Percentiles rank a stretch among this genome's conserved stretches.
Evolutionary conservation across 176 grass and related monocot species (phyloP).

Genomic region (Carex cristatella): DNA sequence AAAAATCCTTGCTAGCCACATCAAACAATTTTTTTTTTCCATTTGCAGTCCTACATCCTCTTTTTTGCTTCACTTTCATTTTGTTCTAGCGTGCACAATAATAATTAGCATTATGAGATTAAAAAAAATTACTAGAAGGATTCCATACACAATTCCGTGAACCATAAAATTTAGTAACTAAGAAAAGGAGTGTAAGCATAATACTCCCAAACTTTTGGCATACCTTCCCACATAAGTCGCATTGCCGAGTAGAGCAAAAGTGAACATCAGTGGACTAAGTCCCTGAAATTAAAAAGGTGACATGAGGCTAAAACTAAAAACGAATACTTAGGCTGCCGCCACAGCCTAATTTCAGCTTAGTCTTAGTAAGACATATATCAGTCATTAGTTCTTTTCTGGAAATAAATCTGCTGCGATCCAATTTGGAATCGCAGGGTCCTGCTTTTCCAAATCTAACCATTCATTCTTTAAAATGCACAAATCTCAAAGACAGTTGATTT

Average conservation of each 20-base stretch:
- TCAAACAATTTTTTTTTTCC: not conserved
- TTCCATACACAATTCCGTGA: not conserved
- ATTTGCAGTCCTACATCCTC: not conserved
- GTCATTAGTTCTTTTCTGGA: not conserved
- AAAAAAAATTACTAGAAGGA: not conserved
- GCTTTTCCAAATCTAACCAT: no score
- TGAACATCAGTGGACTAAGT: slow-evolving; percentile 89
- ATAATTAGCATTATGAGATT: not conserved
- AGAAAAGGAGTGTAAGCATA: not conserved
- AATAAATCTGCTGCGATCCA: no score
- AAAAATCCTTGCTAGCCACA: not conserved
- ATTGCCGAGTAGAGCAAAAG: slow-evolving; percentile 87
- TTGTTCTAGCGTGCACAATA: not conserved
- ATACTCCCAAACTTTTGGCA: not conserved
- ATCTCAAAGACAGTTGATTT: no score
- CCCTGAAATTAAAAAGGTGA: slow-evolving; percentile 44
- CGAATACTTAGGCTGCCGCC: not conserved
- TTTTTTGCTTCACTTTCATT: not conserved
- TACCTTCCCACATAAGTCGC: slow-evolving; percentile 93
- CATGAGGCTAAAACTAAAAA: not conserved
- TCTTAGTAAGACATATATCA: not conserved
- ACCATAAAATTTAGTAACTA: not conserved
- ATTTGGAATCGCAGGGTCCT: no score
- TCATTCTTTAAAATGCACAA: no score
- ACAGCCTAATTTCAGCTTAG: not conserved